Percentiles rank a stretch among this genome's conserved stretches.
These are phyloP conservation scores for Fagus crenata DNA, from an alignment of 306 rosid genomes.

Conservation along the genomic window DNA sequence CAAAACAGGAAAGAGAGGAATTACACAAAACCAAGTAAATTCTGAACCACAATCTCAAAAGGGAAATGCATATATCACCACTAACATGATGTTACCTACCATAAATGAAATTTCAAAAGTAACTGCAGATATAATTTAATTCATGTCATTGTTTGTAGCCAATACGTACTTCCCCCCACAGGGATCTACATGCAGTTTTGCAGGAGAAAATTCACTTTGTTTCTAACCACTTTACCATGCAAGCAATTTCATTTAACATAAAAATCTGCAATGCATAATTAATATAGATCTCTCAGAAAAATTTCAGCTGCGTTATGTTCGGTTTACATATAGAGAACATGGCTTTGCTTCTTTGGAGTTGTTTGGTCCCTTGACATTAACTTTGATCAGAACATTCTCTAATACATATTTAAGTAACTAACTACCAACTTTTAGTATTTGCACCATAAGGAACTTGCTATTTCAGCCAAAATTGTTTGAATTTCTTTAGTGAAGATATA, in stretches of 20 bases:
- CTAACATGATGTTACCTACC: not conserved
- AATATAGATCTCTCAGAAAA: not conserved
- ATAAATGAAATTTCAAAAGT: not conserved
- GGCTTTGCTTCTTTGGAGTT: not conserved
- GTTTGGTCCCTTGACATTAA: conserved; percentile 2
- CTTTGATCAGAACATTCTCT: not conserved
- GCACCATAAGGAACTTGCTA: not conserved
- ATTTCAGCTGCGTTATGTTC: not conserved
- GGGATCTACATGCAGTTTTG: not conserved
- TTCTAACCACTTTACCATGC: not conserved
- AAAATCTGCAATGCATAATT: not conserved
- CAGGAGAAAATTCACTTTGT: conserved; percentile 5
- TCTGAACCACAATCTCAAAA: not conserved
- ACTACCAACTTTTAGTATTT: not conserved
- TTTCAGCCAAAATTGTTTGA: not conserved
- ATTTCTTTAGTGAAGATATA: conserved; percentile 11
- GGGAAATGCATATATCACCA: not conserved
- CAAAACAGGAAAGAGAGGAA: not conserved
- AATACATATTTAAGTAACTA: not conserved
- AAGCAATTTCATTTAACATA: conserved; percentile 6
- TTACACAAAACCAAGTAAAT: not conserved
- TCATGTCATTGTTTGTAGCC: not conserved
- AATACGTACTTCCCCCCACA: not conserved
- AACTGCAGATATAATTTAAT: not conserved
- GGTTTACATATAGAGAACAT: not conserved